These are phyloP conservation scores for Stephanodiscus minutulus DNA, from an alignment of 108 stramenopile species.

Conservation along the genomic window DNA sequence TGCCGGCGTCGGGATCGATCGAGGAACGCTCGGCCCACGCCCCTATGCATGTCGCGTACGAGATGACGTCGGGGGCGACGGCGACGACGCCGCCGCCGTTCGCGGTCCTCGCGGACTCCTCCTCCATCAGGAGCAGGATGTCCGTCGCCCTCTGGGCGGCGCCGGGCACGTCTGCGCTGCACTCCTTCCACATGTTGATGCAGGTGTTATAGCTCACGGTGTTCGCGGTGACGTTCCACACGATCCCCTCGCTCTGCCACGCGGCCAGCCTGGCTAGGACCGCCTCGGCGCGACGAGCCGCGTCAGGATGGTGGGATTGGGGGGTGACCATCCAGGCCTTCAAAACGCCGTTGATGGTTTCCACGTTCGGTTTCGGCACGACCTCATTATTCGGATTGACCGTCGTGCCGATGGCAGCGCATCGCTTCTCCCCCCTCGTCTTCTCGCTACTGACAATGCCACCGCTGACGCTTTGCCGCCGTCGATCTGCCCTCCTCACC, in stretches of 20 bases:
- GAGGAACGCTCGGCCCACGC: constrained; percentile 40
- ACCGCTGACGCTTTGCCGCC: neutral
- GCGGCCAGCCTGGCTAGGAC: constrained; percentile 39
- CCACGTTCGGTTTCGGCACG: constrained; percentile 39
- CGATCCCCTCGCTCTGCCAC: constrained; percentile 41
- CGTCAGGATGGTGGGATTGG: constrained; percentile 11
- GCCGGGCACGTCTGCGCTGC: constrained; percentile 53
- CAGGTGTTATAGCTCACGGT: constrained; percentile 49
- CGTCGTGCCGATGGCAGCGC: neutral
- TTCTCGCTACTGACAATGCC: neutral
- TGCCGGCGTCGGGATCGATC: constrained; percentile 13
- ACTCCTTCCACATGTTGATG: constrained; percentile 71
- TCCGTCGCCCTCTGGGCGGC: constrained; percentile 45
- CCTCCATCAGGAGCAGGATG: constrained; percentile 37
- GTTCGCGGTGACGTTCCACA: constrained; percentile 36
- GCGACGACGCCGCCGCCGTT: no score
- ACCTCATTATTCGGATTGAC: constrained; percentile 4
- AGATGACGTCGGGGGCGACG: constrained; percentile 28
- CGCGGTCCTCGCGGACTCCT: constrained; percentile 16
- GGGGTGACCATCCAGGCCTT: constrained; percentile 52
- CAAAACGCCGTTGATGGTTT: constrained; percentile 43
- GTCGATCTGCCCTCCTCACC: constrained; percentile 3
- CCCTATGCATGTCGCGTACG: constrained; percentile 38
- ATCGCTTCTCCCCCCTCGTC: neutral
- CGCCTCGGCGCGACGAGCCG: constrained; percentile 38